Base-by-base conservation (phyloP, 2,329 filamentous ascomycete species). In the Pseudocercospora pini-densiflorae region DNA sequence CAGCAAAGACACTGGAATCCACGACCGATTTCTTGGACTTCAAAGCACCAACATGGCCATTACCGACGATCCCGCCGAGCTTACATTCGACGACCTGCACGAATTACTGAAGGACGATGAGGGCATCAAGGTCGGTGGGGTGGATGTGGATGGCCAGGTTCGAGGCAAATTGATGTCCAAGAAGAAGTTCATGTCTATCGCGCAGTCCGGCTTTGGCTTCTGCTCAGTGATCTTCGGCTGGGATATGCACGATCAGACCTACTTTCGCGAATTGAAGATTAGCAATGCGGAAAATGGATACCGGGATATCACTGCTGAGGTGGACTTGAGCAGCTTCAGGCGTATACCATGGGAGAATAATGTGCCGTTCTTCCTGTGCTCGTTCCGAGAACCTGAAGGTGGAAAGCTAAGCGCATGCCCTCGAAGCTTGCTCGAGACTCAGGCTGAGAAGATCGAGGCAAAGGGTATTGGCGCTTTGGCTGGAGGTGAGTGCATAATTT, bases 241-340 rank as follows among this genome's bases (percentile, higher is more conserved):
- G 94, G 93, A 97, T 80, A 97, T 97, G 92, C 93, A 97, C 80
- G 94, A 97, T 76, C 86, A 89, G 82, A 96, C 92, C 10, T 97
- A 97, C 79, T 90, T 92, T 78, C 88, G 86, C 73, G 93, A 97
- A 81, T 87, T 97, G 70, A 87, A 87, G 75, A 90, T 97, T 78
- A 95, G 92, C 81, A 97, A 97, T 81, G 91, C 92, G 72, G 90
- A 92, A 75, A 97, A 97, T 77, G 93, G 93, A 51, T 97, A 97
- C 80, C 87, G 90, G 70, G 94, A 97, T 78, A 81, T 97, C 51
- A 86, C 97, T 59, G 93, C 94, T 14, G 83, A 94, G 43, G 90
- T 93, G 0, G 93, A 97, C 76, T 82, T 97, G 45, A 83, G 81
- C 66, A 92, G 86, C 68, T 97, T 91, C 79, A 86, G 94, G 54